Base-by-base conservation (phyloP, 208 protist species). In the Leishmania braziliensis region DNA sequence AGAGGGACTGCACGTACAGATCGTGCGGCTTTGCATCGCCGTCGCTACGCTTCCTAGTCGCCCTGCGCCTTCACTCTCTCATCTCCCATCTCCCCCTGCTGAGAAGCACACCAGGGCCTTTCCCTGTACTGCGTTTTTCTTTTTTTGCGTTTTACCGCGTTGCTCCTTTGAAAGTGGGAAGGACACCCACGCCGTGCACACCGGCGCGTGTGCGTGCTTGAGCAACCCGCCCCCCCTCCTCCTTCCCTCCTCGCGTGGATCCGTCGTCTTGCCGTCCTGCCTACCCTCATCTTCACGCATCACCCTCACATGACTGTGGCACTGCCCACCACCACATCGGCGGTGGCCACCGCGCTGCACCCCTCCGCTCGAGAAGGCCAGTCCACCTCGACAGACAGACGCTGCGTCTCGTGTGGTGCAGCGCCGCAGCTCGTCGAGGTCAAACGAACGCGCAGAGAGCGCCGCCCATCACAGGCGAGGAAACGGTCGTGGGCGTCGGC, bases 351-450 rank as follows among this genome's bases (percentile, higher is more conserved):
- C 1, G 26, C 54, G 20, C 65, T 58, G 43, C 10, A n/a, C 23
- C 29, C 77, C 39, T 81, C 77, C 20, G 77, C 77, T 50, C 68
- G 66, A 33, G 33, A 75, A n/a, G 68, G 68, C 77, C 77, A 75
- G 51, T 56, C 26, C 51, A 39, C 51, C 29, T 54, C 36, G 53
- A 4, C 33, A 18, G 50, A 51, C 36, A 50, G 5, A 9, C 20
- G 20, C 50, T 56, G 29, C 46, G 33, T 10, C 51, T 58, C 65
- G 48, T 39, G 48, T 29, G n/a, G n/a, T 26, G 16, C 73, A 23
- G n/a, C 10, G 33, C n/a, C 72, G 33, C 33, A 10, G 29, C 51
- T 29, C 53, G 29, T 33, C 51, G 48, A 46, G 51, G 23, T 10
- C 72, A 60, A 33, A 46, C 60, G 74, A 43, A 77, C 74, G 18